These are phyloP conservation scores for Fusarium bulbicola DNA, from an alignment of 2,329 filamentous ascomycete species.

Conservation along the genomic window DNA sequence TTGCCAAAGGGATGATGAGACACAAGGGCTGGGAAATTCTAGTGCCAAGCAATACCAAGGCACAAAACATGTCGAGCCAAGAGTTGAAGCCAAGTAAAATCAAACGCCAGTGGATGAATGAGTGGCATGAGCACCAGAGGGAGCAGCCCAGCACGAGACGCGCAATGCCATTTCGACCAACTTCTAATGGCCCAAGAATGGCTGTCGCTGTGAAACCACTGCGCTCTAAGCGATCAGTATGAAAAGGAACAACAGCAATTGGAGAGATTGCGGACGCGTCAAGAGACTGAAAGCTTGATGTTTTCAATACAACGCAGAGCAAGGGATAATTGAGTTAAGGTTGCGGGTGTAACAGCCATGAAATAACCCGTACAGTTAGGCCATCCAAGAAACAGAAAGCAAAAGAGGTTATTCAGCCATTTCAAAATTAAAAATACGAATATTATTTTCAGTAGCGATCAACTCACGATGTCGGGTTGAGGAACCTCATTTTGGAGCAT, in stretches of 20 bases:
- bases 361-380: neutral
- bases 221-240: neutral
- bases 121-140: neutral
- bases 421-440: neutral
- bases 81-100: constrained; percentile 29
- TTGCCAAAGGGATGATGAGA: constrained; percentile 26
- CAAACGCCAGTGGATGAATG: constrained; percentile 20
- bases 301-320: neutral
- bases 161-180: neutral
- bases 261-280: neutral
- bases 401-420: neutral
- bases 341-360: neutral
- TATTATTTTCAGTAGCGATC: neutral
- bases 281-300: constrained; percentile 4
- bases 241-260: neutral
- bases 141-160: neutral
- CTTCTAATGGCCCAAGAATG: neutral
- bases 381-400: neutral
- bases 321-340: constrained; percentile 12
- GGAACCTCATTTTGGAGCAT: neutral
- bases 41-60: constrained; percentile 34
- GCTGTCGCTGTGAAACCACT: neutral
- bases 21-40: constrained; percentile 16
- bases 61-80: constrained; percentile 31
- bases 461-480: neutral